Percentiles rank a stretch among this genome's conserved stretches.
These are phyloP conservation scores for Pythium dissimile DNA, from an alignment of 352 stramenopile genomes.

Conservation along the genomic window DNA sequence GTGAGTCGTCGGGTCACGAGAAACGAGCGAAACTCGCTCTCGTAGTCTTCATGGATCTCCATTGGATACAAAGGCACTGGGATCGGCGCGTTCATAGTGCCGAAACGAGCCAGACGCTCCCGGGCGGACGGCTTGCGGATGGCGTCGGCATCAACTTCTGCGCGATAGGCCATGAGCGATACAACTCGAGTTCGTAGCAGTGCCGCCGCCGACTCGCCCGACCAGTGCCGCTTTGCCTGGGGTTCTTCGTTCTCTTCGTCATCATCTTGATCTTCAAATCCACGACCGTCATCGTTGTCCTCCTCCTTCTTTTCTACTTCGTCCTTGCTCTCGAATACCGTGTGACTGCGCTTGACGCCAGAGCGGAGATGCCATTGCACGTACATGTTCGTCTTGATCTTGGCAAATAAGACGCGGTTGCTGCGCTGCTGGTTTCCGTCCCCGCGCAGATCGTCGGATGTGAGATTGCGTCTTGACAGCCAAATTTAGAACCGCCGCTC, in stretches of 20 bases:
- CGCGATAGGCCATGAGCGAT: too few relatives aligned
- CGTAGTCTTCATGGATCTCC: constrained; percentile 26
- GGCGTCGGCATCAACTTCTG: too few relatives aligned
- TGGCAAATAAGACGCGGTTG: not conserved
- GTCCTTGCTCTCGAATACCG: not conserved
- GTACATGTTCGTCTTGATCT: not conserved
- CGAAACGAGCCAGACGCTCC: too few relatives aligned
- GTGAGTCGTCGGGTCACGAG: too few relatives aligned
- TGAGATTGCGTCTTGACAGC: not conserved
- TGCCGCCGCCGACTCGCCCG: too few relatives aligned
- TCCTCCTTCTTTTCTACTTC: not conserved
- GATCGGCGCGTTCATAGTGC: too few relatives aligned
- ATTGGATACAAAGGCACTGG: too few relatives aligned
- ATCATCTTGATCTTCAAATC: too few relatives aligned
- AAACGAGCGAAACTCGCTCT: constrained; percentile 17
- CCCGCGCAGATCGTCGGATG: not conserved
- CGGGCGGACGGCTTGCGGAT: too few relatives aligned
- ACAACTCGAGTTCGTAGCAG: too few relatives aligned
- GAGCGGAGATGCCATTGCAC: not conserved
- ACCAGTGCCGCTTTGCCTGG: constrained; percentile 22
- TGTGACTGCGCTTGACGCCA: not conserved
- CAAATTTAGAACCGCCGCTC: not conserved
- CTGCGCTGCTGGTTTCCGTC: not conserved
- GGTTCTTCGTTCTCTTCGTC: constrained; percentile 16
- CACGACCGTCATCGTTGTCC: not conserved